A percentile compares a stretch with the other conserved stretches of the same genome.
phyloP scores from a whole-genome alignment of 1,139 yeast species.

The Saccharomycopsis phalli region DNA sequence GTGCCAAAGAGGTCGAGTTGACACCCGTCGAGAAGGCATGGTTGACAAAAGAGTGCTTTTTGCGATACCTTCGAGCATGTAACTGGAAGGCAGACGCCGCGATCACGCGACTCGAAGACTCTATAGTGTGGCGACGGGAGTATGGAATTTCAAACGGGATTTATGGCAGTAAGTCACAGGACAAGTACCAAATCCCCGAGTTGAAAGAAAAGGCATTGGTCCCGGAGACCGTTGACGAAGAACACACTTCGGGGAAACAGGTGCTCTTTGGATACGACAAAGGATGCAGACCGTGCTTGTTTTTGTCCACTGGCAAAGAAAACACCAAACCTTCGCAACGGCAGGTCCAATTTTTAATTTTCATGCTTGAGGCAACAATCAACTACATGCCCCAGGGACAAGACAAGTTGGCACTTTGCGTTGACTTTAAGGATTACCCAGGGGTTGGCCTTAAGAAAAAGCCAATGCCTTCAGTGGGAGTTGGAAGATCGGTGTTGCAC shows the following conservation, averaged over 20 bases:
- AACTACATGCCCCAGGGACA: slow-evolving; percentile 96
- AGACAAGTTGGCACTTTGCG: slow-evolving; percentile 79
- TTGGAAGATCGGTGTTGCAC: slow-evolving; percentile 65
- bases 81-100: slow-evolving; percentile 76
- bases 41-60: slow-evolving; percentile 82
- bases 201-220: slow-evolving; percentile 35
- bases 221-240: slow-evolving; percentile 55
- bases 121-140: slow-evolving; percentile 85
- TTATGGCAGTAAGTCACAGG: slow-evolving; percentile 29
- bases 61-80: slow-evolving; percentile 83
- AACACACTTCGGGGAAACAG: slow-evolving; percentile 83
- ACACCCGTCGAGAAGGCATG: slow-evolving; percentile 69
- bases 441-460: slow-evolving; percentile 32
- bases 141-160: slow-evolving; percentile 64
- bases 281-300: slow-evolving; percentile 81
- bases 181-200: slow-evolving; percentile 13
- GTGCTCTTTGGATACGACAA: slow-evolving; percentile 83
- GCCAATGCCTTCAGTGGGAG: slow-evolving; percentile 73
- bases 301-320: slow-evolving; percentile 85
- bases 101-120: slow-evolving; percentile 61
- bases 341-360: slow-evolving; percentile 90
- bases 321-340: slow-evolving; percentile 79
- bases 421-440: slow-evolving; percentile 72
- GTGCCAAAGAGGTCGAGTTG: slow-evolving; percentile 28
- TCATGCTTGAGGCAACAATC: slow-evolving; percentile 80